Evolutionary conservation across 108 stramenopile genomes (phyloP).

Genomic region (Discostella stelligeroides): DNA sequence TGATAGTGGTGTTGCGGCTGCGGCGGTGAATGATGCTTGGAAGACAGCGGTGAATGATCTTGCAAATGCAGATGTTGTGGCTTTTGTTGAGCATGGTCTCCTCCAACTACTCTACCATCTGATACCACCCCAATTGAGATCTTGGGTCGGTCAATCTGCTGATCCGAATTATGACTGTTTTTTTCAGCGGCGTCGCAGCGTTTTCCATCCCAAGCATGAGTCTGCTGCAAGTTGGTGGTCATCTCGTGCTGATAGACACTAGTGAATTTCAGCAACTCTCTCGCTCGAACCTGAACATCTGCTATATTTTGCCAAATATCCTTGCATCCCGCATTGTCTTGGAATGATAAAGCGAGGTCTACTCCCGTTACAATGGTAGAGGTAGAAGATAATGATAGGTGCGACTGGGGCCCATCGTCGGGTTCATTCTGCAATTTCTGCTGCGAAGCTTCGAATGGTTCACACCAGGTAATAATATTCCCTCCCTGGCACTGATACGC

Average conservation of each 20-base stretch:
- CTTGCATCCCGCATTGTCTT: constrained; percentile 88
- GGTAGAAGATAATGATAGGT: neutral
- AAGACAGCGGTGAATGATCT: neutral
- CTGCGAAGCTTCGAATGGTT: constrained; percentile 56
- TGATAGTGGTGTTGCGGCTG: constrained; percentile 22
- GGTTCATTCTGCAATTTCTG: neutral
- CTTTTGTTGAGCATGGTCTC: neutral
- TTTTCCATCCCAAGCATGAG: constrained; percentile 16
- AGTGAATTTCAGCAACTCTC: constrained; percentile 39
- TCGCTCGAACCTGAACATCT: constrained; percentile 74
- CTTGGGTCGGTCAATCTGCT: too few species aligned
- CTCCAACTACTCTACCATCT: neutral
- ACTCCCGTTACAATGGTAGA: constrained; percentile 55
- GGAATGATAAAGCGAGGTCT: constrained; percentile 86
- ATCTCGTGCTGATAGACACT: neutral
- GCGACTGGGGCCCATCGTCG: neutral
- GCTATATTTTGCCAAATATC: constrained; percentile 88
- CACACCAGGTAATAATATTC: constrained; percentile 93
- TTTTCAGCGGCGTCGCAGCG: neutral
- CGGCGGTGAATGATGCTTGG: constrained; percentile 28
- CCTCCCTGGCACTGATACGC: constrained; percentile 91
- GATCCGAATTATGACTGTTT: neutral
- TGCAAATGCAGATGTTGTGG: neutral
- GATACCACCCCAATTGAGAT: neutral
- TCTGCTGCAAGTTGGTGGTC: neutral